A percentile compares a stretch with the other conserved stretches of the same genome.
These are phyloP conservation scores for Simplicillium sp. DNA, from an alignment of 2,329 filamentous ascomycete species.

Conservation along the genomic window DNA sequence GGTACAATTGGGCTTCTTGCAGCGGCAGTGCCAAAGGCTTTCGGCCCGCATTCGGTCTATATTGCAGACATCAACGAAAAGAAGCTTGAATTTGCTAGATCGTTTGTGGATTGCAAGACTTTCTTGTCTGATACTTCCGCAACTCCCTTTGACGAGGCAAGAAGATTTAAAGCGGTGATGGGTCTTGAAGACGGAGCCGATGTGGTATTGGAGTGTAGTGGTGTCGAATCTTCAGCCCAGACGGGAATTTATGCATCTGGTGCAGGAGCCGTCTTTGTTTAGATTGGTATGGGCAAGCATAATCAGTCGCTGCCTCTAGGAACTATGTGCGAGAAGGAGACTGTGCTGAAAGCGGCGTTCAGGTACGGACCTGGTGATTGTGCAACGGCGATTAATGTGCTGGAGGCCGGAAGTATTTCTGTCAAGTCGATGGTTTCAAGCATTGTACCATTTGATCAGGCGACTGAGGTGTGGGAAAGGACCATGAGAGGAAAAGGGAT, in stretches of 20 bases:
- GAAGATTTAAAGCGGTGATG: not conserved
- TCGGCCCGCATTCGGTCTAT: constrained; percentile 1
- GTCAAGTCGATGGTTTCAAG: constrained; percentile 5
- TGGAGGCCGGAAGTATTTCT: constrained; percentile 1
- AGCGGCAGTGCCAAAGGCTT: constrained; percentile 3
- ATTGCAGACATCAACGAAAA: constrained; percentile 16
- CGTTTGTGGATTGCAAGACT: not conserved
- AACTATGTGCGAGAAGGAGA: constrained; percentile 44
- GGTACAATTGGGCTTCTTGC: constrained; percentile 11
- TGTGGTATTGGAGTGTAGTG: constrained; percentile 11
- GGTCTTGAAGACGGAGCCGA: constrained; percentile 4
- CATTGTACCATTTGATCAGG: constrained; percentile 7
- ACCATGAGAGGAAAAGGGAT: constrained; percentile 10
- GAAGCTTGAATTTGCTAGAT: constrained; percentile 11
- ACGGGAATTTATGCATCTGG: constrained; percentile 19
- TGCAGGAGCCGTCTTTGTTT: constrained; percentile 41
- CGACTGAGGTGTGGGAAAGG: constrained; percentile 10
- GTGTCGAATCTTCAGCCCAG: constrained; percentile 10
- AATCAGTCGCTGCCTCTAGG: constrained; percentile 45
- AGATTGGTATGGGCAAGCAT: constrained; percentile 51
- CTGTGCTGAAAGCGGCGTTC: constrained; percentile 36
- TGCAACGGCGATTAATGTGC: constrained; percentile 12
- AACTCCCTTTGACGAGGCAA: not conserved
- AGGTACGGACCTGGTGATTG: constrained; percentile 28
- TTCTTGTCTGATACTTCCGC: not conserved